Evolutionary conservation across 805 yeast genomes (phyloP), one percentile per base, ranked within the genome.

Genomic region (Hanseniaspora occidentalis): DNA sequence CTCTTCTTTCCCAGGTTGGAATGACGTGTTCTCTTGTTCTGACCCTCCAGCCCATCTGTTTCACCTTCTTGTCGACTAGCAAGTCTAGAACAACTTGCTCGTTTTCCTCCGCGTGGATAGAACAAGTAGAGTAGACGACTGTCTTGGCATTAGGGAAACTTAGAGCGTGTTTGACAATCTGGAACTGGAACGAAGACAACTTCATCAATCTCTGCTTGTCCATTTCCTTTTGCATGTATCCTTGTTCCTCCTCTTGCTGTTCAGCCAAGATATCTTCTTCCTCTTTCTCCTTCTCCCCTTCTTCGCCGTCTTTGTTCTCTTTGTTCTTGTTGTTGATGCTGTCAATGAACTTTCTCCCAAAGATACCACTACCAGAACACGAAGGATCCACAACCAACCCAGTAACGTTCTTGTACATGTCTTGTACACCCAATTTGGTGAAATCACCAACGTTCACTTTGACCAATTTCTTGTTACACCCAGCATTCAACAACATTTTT

Each of bases 351-450:
- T 79, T 83, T 27, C 95, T 65, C n/a, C 96, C 96, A 64, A 89
- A 89, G 33, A 92, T 92, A 3, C 99, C 99, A 36, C 94, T 81
- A 0, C 99, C 99, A 19, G 96, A 85, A 58, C 99, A 92, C 3
- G 96, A 84, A 0, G 99, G 99, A 58, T 92, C 99, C 2, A 92
- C 94, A 2, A 92, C 67, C 33, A 92, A 62, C 0, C 94, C 95
- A 0, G 84, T 77, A 4, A 85, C 81, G 14, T 73, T 70, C 1
- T 70, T 64, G 45, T 67, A 83, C 22, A 35, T 33, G n/a, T 33
- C 37, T 14, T 39, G 27, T 4, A 33, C 27, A 23, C 38, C 37
- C 11, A 41, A 33, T 9, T 37, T 29, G 4, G 71, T 62, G 47
- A 66, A 63, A 50, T 66, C 69, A 13, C 79, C 75, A 38, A 74